Conservation (phyloP, 495 filamentous ascomycete species). For the Pyrenula aspistea region DNA sequence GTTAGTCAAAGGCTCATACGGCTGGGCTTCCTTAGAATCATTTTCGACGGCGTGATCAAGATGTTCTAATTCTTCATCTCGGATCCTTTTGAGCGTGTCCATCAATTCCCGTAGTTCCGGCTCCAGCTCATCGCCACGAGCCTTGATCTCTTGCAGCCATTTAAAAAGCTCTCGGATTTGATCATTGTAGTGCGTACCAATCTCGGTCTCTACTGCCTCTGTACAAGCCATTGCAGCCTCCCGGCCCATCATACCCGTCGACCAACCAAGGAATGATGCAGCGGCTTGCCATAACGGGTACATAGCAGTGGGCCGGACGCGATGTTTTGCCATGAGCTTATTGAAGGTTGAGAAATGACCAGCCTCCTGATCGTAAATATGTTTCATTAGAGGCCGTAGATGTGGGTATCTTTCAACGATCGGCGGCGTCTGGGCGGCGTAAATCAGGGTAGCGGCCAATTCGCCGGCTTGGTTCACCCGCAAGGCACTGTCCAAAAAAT, state of each 20-base stretch:
- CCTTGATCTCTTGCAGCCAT: slow-evolving; percentile 59
- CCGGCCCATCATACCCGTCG: slow-evolving; percentile 75
- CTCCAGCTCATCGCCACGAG: slow-evolving; percentile 61
- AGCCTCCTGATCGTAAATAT: slow-evolving; percentile 97
- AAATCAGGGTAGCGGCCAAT: slow-evolving; percentile 77
- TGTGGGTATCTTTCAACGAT: slow-evolving; percentile 68
- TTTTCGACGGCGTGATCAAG: slow-evolving; percentile 89
- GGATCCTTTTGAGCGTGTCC: slow-evolving; percentile 62
- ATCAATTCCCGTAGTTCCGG: slow-evolving; percentile 67
- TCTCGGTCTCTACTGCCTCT: slow-evolving; percentile 97
- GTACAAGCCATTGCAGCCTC: slow-evolving; percentile 99
- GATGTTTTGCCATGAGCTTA: slow-evolving; percentile 67
- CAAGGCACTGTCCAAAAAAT: slow-evolving; percentile 70
- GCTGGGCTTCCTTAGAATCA: slow-evolving; percentile 76
- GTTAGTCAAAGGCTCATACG: slow-evolving; percentile 80
- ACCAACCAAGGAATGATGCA: slow-evolving; percentile 77
- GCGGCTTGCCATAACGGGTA: slow-evolving; percentile 84
- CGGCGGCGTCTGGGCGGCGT: slow-evolving; percentile 67
- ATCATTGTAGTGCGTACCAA: slow-evolving; percentile 89
- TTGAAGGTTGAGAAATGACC: slow-evolving; percentile 83
- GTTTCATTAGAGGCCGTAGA: slow-evolving; percentile 78
- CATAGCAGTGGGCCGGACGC: slow-evolving; percentile 85
- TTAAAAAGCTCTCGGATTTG: slow-evolving; percentile 71
- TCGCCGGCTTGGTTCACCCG: slow-evolving; percentile 89
- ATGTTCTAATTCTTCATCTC: slow-evolving; percentile 96